A percentile compares a stretch with the other conserved stretches of the same genome.
Evolutionary conservation across 2,329 filamentous ascomycete species (phyloP).

Genomic region (Fusarium sambucinum): DNA sequence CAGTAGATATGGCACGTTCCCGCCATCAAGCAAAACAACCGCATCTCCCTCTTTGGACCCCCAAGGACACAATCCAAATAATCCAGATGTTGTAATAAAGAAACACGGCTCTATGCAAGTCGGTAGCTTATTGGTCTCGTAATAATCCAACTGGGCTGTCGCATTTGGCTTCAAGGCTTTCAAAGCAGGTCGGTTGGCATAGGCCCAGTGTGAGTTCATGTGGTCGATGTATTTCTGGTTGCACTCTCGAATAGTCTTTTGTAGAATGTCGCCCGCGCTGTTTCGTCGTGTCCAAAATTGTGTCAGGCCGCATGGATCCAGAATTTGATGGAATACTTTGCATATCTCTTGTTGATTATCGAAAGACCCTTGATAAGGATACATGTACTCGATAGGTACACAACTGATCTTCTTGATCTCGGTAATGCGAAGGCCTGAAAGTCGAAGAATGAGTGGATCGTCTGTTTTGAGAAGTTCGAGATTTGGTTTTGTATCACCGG

Average conservation of each 20-base stretch:
- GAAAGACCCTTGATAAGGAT: conserved; percentile 5
- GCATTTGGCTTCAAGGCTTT: background rate
- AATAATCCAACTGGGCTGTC: accelerated
- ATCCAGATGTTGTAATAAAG: conserved; percentile 16
- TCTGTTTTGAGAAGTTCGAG: background rate
- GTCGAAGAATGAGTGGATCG: conserved; percentile 8
- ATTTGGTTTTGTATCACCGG: conserved; percentile 9
- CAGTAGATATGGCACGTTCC: conserved; percentile 30
- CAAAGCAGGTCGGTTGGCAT: background rate
- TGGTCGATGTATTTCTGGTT: conserved; percentile 28
- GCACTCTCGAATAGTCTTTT: background rate
- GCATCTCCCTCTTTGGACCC: conserved; percentile 20
- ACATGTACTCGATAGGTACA: conserved; percentile 18
- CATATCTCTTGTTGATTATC: conserved; percentile 5
- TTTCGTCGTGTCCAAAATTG: conserved; percentile 19
- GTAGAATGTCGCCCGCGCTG: background rate
- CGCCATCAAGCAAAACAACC: conserved; percentile 24
- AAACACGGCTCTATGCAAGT: conserved; percentile 25
- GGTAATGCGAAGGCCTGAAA: conserved; percentile 5
- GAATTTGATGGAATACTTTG: conserved; percentile 17
- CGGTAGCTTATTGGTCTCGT: conserved; percentile 12
- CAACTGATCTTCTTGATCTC: conserved; percentile 19
- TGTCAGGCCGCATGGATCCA: conserved; percentile 31
- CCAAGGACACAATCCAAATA: conserved; percentile 36
- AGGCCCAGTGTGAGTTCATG: conserved; percentile 23